phyloP scores from a whole-genome alignment of 345 rosid genomes.

The Salix koriyanagi region DNA sequence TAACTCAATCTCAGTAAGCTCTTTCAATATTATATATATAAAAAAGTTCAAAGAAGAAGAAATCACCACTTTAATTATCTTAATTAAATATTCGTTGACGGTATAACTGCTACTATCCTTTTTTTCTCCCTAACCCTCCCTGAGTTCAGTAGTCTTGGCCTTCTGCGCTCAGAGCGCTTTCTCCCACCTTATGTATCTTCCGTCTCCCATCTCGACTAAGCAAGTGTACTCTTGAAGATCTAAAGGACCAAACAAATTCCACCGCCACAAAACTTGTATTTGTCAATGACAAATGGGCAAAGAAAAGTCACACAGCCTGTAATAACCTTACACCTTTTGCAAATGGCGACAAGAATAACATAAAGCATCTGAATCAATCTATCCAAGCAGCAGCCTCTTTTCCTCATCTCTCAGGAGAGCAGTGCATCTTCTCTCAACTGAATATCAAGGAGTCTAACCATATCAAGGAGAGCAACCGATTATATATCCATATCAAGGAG shows the following conservation, averaged over 20 bases:
- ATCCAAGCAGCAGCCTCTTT: neutral
- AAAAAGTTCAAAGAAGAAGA: neutral
- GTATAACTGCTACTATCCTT: neutral
- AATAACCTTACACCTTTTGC: conserved; percentile 1
- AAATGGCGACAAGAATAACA: neutral
- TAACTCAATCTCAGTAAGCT: conserved; percentile 1
- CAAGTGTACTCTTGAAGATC: neutral
- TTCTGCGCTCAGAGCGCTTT: neutral
- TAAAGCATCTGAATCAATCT: neutral
- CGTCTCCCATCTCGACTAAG: neutral
- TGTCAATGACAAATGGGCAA: conserved; percentile 4
- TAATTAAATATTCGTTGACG: neutral
- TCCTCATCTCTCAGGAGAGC: neutral
- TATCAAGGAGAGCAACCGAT: neutral
- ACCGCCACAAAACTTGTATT: conserved; percentile 1
- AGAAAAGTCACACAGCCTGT: conserved; percentile 9
- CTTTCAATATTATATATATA: neutral
- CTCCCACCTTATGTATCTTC: neutral
- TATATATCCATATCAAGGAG: neutral
- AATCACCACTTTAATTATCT: conserved; percentile 10
- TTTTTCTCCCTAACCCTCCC: neutral
- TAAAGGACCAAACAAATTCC: neutral
- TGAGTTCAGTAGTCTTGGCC: neutral
- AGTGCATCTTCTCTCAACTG: neutral
- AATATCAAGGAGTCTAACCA: neutral